Evolutionary conservation across 1,284 basidiomycete species (phyloP).

Genomic region (Ceratobasidium sp.): DNA sequence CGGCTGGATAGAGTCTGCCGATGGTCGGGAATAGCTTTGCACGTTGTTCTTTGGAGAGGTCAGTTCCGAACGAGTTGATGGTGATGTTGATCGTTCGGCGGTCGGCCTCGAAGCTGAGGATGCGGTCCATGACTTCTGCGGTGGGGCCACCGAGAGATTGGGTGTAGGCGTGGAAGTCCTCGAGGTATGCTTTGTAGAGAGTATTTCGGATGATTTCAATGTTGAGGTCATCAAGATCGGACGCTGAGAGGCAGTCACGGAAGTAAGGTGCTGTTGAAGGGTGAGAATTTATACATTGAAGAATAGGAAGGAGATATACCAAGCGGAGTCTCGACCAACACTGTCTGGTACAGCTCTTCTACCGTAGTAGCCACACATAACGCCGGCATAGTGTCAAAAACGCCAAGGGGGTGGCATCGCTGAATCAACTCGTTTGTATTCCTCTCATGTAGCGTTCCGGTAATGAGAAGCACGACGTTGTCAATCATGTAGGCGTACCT

Average conservation of each 20-base stretch:
- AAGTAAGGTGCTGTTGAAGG: conserved; percentile 87
- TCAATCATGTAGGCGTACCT: conserved; percentile 99
- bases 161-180: conserved; percentile 94
- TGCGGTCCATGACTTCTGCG: conserved; percentile 86
- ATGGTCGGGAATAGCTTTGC: conserved; percentile 96
- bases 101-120: conserved; percentile 97
- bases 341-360: conserved; percentile 98
- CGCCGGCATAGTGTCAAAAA: conserved; percentile 99
- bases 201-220: conserved; percentile 99
- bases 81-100: conserved; percentile 98
- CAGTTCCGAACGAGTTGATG: conserved; percentile 98
- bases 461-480: conserved; percentile 97
- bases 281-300: conserved; percentile 39
- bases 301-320: conserved; percentile 62
- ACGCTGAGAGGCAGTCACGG: conserved; percentile 92
- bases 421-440: conserved; percentile 97
- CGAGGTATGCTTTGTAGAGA: conserved; percentile 99
- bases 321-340: conserved; percentile 96
- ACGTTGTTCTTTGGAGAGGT: conserved; percentile 93
- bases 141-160: conserved; percentile 85
- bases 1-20: conserved; percentile 93
- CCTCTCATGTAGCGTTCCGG: conserved; percentile 95
- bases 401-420: conserved; percentile 95
- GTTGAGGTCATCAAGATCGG: conserved; percentile 98
- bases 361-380: conserved; percentile 99